phyloP scores from a whole-genome alignment of 306 rosid species.

The Begonia loranthoides region DNA sequence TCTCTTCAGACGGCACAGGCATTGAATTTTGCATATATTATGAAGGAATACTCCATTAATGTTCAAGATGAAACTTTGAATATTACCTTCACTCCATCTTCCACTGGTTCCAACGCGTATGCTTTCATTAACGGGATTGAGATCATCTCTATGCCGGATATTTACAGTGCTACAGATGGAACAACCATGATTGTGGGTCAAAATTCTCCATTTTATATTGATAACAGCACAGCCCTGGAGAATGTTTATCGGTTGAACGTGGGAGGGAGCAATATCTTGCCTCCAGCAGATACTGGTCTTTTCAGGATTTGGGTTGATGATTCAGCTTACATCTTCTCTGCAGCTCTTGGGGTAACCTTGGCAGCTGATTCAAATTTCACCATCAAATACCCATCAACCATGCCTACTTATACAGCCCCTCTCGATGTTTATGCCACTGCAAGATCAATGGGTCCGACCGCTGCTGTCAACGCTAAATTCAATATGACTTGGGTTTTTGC shows the following conservation, averaged over 20 bases:
- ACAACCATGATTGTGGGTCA: constrained; percentile 37
- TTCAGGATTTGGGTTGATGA: constrained; percentile 81
- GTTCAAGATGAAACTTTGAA: constrained; percentile 48
- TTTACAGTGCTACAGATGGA: constrained; percentile 36
- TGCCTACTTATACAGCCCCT: constrained; percentile 58
- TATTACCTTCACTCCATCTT: constrained; percentile 57
- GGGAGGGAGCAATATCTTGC: constrained; percentile 80
- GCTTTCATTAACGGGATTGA: constrained; percentile 96
- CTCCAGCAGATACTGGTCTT: constrained; percentile 65
- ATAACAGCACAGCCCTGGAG: constrained; percentile 58
- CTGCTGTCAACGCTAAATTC: constrained; percentile 37
- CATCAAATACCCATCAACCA: constrained; percentile 23
- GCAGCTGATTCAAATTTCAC: constrained; percentile 34
- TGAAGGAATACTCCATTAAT: constrained; percentile 48
- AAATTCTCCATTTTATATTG: constrained; percentile 12
- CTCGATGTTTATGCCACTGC: constrained; percentile 52
- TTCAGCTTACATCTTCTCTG: constrained; percentile 36
- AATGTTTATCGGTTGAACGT: constrained; percentile 61
- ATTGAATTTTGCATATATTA: constrained; percentile 38
- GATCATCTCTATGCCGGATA: constrained; percentile 75
- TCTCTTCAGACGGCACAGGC: constrained; percentile 45
- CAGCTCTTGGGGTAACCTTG: constrained; percentile 46
- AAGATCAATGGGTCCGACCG: constrained; percentile 74
- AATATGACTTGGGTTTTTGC: constrained; percentile 78
- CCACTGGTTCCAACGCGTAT: constrained; percentile 34